These are phyloP conservation scores for Apiospora phragmitis DNA, from an alignment of 2,329 filamentous ascomycete genomes.

Conservation along the genomic window DNA sequence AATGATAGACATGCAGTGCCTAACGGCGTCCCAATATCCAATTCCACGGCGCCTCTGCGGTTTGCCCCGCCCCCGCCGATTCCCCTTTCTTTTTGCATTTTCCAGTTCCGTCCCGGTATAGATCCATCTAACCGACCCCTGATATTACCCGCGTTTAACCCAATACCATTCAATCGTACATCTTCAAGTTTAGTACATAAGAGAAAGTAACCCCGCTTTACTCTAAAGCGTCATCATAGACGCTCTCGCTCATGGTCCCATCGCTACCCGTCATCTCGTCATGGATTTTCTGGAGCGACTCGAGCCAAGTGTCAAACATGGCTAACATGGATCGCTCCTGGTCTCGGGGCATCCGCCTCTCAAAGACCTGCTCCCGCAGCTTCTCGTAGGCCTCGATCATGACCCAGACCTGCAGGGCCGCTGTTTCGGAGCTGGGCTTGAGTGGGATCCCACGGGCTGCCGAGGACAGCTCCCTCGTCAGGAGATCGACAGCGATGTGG, in stretches of 20 bases:
- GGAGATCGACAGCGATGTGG: slow-evolving; percentile 51
- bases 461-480: slow-evolving; percentile 50
- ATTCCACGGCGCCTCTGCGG: background rate
- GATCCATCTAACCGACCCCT: background rate
- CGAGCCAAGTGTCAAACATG: slow-evolving; percentile 54
- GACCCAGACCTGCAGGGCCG: slow-evolving; percentile 53
- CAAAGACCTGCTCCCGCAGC: slow-evolving; percentile 46
- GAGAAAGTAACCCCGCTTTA: background rate
- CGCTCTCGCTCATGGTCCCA: slow-evolving; percentile 31
- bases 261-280: slow-evolving; percentile 35
- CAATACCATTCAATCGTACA: background rate
- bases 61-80: background rate
- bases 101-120: background rate
- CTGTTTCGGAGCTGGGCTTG: slow-evolving; percentile 33
- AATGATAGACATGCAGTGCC: background rate
- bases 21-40: background rate
- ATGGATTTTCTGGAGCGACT: slow-evolving; percentile 49
- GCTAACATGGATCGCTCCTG: slow-evolving; percentile 35
- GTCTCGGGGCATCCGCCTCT: slow-evolving; percentile 28
- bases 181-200: background rate
- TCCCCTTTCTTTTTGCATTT: background rate
- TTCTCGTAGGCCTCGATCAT: slow-evolving; percentile 62
- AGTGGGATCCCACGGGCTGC: slow-evolving; percentile 31
- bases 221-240: slow-evolving; percentile 30
- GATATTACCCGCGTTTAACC: background rate